phyloP scores from a whole-genome alignment of 169 alveolate genomes.

The Eimeria necatrix region DNA sequence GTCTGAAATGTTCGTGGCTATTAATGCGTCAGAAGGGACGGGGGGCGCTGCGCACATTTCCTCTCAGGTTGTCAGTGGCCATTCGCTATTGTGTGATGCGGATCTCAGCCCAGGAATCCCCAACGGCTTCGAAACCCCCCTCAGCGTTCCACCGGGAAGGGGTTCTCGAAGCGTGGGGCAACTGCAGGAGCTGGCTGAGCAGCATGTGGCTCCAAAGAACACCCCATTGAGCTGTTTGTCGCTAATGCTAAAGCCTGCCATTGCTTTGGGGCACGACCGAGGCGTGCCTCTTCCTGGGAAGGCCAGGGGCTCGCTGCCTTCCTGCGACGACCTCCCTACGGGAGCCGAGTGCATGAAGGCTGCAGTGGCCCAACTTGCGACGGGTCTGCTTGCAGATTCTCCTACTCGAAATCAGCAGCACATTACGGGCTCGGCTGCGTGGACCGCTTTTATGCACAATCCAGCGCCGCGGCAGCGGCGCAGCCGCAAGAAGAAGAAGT shows the following conservation, averaged over 20 bases:
- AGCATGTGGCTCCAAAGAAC: constrained; percentile 18
- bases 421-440: neutral
- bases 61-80: constrained; percentile 5
- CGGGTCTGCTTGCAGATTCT: constrained; percentile 14
- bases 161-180: neutral
- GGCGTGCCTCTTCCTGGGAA: constrained; percentile 13
- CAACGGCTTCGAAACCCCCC: constrained; percentile 1
- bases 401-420: neutral
- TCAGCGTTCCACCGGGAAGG: neutral
- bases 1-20: constrained; percentile 28
- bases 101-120: neutral
- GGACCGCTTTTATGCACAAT: neutral
- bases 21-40: neutral
- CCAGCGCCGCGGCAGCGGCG: constrained; percentile 59
- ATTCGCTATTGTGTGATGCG: neutral
- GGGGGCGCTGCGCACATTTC: neutral
- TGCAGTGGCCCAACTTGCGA: constrained; percentile 46
- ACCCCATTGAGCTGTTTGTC: neutral
- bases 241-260: constrained; percentile 9
- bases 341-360: constrained; percentile 5
- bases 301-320: constrained; percentile 1
- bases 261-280: neutral
- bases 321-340: constrained; percentile 19
- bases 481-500: constrained; percentile 45
- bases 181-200: constrained; percentile 25